A percentile compares a stretch with the other conserved stretches of the same genome.
Conservation (phyloP, 345 rosid species). For the Moringa oleifera region DNA sequence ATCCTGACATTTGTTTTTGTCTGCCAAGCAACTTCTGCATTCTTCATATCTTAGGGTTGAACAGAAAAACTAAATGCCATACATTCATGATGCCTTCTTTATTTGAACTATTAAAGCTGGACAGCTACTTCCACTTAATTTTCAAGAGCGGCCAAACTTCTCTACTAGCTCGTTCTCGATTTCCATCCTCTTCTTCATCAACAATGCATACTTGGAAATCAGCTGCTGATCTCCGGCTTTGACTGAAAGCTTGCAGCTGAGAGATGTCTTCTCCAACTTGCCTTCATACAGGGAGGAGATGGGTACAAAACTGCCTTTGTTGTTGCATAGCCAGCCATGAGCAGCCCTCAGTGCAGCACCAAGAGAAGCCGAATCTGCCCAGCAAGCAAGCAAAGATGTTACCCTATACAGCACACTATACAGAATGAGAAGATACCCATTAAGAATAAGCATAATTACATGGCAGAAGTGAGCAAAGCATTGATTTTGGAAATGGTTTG, state of each 20-base stretch:
- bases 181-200: constrained; percentile 75
- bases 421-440: too few species aligned
- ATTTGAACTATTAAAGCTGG: too few species aligned
- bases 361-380: constrained; percentile 84
- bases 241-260: constrained; percentile 58
- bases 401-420: background rate
- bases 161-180: constrained; percentile 62
- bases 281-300: constrained; percentile 57
- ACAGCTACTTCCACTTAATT: too few species aligned
- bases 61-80: too few species aligned
- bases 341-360: constrained; percentile 93
- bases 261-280: constrained; percentile 60
- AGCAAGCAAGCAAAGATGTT: background rate
- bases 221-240: constrained; percentile 44
- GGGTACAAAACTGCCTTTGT: constrained; percentile 57
- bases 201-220: constrained; percentile 39
- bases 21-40: too few species aligned
- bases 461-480: background rate
- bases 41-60: too few species aligned
- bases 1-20: too few species aligned
- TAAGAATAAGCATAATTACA: background rate
- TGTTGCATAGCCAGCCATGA: constrained; percentile 82
- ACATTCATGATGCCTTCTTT: too few species aligned
- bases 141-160: constrained; percentile 52
- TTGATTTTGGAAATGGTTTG: too few species aligned